These are phyloP conservation scores for Aspergillus sergii DNA, from an alignment of 2,329 filamentous ascomycete genomes.

Conservation along the genomic window DNA sequence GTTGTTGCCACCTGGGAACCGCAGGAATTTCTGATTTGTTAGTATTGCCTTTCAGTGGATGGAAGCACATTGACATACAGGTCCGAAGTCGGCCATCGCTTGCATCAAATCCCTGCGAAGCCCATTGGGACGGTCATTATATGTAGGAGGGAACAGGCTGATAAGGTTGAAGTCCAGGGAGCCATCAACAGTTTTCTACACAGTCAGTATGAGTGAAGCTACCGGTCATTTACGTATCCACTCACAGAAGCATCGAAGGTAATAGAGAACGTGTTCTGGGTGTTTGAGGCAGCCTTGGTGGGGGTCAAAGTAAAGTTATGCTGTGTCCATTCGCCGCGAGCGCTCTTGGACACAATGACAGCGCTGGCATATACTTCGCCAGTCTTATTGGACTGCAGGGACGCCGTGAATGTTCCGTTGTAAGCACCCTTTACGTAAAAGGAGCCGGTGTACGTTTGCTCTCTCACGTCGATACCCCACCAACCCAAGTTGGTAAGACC, in stretches of 20 bases:
- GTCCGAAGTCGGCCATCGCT: conserved; percentile 31
- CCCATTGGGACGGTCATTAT: conserved; percentile 56
- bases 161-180: conserved; percentile 56
- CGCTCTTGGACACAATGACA: conserved; percentile 37
- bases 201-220: not conserved
- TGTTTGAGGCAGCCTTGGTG: conserved; percentile 24
- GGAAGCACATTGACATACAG: conserved; percentile 17
- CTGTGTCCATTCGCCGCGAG: conserved; percentile 42
- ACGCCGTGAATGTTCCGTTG: conserved; percentile 38
- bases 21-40: conserved; percentile 50
- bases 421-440: conserved; percentile 51
- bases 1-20: conserved; percentile 58
- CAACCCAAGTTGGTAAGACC: conserved; percentile 55
- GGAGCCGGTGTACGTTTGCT: conserved; percentile 53
- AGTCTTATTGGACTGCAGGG: conserved; percentile 43
- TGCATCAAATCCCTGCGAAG: conserved; percentile 54
- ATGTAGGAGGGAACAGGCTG: conserved; percentile 58
- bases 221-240: not conserved
- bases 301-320: conserved; percentile 40
- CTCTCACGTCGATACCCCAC: conserved; percentile 55
- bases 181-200: conserved; percentile 37
- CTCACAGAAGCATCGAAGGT: conserved; percentile 50
- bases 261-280: conserved; percentile 56
- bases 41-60: not conserved
- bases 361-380: conserved; percentile 37